Evolutionary conservation across 164 flowering plant species (phyloP).

Genomic region (Nymphaea thermarum): DNA sequence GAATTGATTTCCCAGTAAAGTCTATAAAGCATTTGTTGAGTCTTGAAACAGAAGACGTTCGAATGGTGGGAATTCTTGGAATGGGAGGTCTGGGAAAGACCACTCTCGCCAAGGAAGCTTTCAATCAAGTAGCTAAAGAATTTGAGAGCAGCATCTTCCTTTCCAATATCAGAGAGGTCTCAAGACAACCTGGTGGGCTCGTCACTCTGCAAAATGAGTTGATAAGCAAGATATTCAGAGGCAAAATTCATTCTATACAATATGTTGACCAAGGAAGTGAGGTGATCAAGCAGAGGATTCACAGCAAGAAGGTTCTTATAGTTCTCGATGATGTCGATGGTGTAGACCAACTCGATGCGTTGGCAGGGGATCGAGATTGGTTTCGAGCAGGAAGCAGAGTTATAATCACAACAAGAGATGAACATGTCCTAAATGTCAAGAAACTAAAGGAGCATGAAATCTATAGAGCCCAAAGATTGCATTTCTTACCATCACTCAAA

Average conservation of each 20-base stretch:
- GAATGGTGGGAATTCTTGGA: slow-evolving; percentile 12
- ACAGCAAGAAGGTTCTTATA: slow-evolving; percentile 8
- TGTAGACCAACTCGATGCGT: slow-evolving; percentile 4
- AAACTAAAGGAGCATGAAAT: neutral
- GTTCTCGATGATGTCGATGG: slow-evolving; percentile 25
- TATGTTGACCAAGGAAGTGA: neutral
- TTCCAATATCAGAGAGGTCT: neutral
- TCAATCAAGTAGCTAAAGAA: neutral
- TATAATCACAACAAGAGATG: slow-evolving; percentile 10
- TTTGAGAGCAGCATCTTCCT: slow-evolving; percentile 9
- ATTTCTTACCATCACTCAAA: neutral
- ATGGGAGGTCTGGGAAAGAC: slow-evolving; percentile 26
- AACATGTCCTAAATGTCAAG: slow-evolving; percentile 1
- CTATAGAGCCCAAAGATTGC: neutral
- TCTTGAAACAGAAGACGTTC: slow-evolving; percentile 4
- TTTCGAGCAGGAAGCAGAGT: slow-evolving; percentile 14
- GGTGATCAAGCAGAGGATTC: neutral
- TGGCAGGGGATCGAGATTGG: slow-evolving; percentile 6
- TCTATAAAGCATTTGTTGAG: neutral
- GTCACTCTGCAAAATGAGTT: neutral
- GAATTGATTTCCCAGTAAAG: slow-evolving; percentile 2
- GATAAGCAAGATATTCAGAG: neutral
- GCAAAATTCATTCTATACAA: neutral
- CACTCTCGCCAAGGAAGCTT: slow-evolving; percentile 12
- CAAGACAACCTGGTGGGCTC: neutral